phyloP scores from a whole-genome alignment of 768 basidiomycete genomes.

The Boletus speciosus region DNA sequence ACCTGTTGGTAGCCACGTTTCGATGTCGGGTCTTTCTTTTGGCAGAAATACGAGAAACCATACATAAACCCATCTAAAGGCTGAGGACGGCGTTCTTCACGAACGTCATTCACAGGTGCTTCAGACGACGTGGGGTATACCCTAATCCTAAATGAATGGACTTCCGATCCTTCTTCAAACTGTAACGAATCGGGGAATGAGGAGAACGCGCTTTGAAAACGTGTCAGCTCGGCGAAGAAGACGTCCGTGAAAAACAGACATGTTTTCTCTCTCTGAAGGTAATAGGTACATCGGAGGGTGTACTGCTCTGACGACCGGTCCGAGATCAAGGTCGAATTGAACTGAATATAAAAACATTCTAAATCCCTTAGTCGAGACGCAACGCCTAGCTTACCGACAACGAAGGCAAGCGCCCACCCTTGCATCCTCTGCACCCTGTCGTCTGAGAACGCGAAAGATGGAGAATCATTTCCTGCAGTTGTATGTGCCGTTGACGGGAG shows the following conservation, averaged over 20 bases:
- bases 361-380: background rate
- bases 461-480: slow-evolving; percentile 37
- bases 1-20: slow-evolving; percentile 85
- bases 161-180: slow-evolving; percentile 79
- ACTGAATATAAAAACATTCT: slow-evolving; percentile 40
- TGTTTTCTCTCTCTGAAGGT: slow-evolving; percentile 72
- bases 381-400: slow-evolving; percentile 49
- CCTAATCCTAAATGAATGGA: slow-evolving; percentile 85
- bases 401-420: slow-evolving; percentile 66
- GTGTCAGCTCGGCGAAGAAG: slow-evolving; percentile 4
- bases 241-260: slow-evolving; percentile 42
- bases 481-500: slow-evolving; percentile 31
- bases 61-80: slow-evolving; percentile 67
- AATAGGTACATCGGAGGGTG: slow-evolving; percentile 66
- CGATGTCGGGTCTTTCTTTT: slow-evolving; percentile 57
- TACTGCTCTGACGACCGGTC: slow-evolving; percentile 70
- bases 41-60: slow-evolving; percentile 76
- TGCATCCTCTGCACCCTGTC: slow-evolving; percentile 49
- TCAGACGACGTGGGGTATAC: slow-evolving; percentile 34
- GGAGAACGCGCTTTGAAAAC: slow-evolving; percentile 69
- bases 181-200: slow-evolving; percentile 88
- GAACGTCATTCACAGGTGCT: slow-evolving; percentile 9
- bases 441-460: slow-evolving; percentile 45
- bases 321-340: slow-evolving; percentile 86
- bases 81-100: slow-evolving; percentile 33